These are phyloP conservation scores for Euphorbia lathyris DNA, from an alignment of 345 rosid species.

Conservation along the genomic window DNA sequence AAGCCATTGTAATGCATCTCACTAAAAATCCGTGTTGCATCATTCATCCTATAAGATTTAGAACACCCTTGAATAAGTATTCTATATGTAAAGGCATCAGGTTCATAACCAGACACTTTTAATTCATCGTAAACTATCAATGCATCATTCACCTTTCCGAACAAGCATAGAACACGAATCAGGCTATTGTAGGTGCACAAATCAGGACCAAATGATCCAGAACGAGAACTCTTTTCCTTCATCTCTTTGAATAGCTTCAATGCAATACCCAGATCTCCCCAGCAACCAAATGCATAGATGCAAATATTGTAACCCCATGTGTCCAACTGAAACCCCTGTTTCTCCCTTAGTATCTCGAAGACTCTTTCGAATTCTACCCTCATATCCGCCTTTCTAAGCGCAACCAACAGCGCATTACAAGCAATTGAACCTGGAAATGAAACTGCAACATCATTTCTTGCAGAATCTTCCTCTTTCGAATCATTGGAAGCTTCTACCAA, in stretches of 20 bases:
- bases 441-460: constrained; percentile 19
- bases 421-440: constrained; percentile 52
- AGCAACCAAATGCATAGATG: constrained; percentile 78
- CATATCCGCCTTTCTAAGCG: constrained; percentile 59
- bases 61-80: constrained; percentile 75
- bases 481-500: constrained; percentile 44
- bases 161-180: constrained; percentile 64
- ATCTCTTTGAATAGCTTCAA: constrained; percentile 74
- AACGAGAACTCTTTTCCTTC: constrained; percentile 49
- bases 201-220: constrained; percentile 53
- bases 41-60: constrained; percentile 59
- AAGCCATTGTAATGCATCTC: constrained; percentile 82
- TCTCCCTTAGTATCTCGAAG: constrained; percentile 42
- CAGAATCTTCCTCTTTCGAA: neutral
- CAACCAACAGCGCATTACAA: constrained; percentile 63
- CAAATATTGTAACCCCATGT: constrained; percentile 75
- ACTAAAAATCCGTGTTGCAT: constrained; percentile 55
- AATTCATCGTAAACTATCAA: constrained; percentile 68
- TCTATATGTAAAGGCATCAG: constrained; percentile 70
- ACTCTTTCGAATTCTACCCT: constrained; percentile 50
- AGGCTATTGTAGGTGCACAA: constrained; percentile 87
- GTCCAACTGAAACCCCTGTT: constrained; percentile 54
- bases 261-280: constrained; percentile 66
- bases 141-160: constrained; percentile 76
- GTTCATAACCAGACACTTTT: constrained; percentile 79